phyloP scores from a whole-genome alignment of 169 alveolate species.

The Eimeria acervulina region DNA sequence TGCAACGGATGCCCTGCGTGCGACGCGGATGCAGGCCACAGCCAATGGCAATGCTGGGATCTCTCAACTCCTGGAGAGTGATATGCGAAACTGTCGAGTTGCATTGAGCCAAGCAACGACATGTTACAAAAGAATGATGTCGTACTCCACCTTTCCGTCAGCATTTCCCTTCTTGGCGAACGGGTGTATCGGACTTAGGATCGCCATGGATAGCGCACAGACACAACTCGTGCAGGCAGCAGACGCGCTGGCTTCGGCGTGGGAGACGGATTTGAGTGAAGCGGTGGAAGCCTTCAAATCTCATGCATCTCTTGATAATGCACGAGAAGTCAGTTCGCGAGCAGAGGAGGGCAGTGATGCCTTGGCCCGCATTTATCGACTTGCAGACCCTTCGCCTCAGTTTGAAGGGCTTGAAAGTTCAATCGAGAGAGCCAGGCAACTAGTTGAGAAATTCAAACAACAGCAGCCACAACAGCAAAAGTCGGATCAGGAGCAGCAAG shows the following conservation, averaged over 20 bases:
- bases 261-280: conserved; percentile 4
- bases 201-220: conserved; percentile 19
- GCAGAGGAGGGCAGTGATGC: not conserved
- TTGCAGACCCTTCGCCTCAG: conserved; percentile 32
- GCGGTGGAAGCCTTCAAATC: not conserved
- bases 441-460: not conserved
- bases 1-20: conserved; percentile 6
- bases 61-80: not conserved
- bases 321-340: conserved; percentile 11
- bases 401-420: conserved; percentile 11
- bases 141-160: not conserved
- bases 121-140: not conserved
- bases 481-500: not conserved
- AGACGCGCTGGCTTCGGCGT: conserved; percentile 10
- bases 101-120: not conserved
- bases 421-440: not conserved
- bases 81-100: not conserved
- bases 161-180: not conserved
- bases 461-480: not conserved
- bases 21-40: not conserved
- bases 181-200: not conserved
- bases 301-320: not conserved
- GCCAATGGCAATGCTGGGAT: not conserved
- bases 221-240: conserved; percentile 52
- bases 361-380: not conserved